A percentile compares a stretch with the other conserved stretches of the same genome.
Conservation (phyloP, 208 protist species). For the Blechomonas ayalai region DNA sequence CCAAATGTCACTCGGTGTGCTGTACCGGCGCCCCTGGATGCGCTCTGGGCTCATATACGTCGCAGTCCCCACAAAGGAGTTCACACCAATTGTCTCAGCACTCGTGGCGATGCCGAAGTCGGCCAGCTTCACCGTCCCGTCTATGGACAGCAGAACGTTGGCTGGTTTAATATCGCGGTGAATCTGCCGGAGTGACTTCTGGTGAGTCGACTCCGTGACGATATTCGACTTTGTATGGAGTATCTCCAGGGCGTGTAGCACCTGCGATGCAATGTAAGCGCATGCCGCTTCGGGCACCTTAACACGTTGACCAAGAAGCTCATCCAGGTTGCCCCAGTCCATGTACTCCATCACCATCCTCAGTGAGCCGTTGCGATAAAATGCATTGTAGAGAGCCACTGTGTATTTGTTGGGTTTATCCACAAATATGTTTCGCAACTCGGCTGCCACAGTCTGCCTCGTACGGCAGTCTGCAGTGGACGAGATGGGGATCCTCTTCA, state of each 20-base stretch:
- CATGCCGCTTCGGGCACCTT: conserved; percentile 39
- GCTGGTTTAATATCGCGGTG: conserved; percentile 86
- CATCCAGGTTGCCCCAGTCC: conserved; percentile 83
- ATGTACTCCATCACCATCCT: conserved; percentile 87
- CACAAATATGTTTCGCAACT: conserved; percentile 80
- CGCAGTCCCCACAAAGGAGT: conserved; percentile 82
- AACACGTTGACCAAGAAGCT: conserved; percentile 49
- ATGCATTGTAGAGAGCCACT: conserved; percentile 80
- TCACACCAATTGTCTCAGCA: conserved; percentile 74
- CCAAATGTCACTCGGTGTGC: conserved; percentile 84
- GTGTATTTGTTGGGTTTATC: conserved; percentile 62
- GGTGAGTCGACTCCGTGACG: conserved; percentile 63
- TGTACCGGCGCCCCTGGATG: conserved; percentile 68
- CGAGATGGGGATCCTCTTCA: conserved; percentile 74
- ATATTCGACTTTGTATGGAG: conserved; percentile 82
- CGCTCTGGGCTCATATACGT: conserved; percentile 87
- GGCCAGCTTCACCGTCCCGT: conserved; percentile 66
- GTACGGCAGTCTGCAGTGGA: conserved; percentile 43
- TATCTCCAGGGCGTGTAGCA: conserved; percentile 75
- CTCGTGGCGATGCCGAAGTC: conserved; percentile 86
- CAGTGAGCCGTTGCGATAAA: conserved; percentile 58
- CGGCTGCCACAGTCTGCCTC: conserved; percentile 65
- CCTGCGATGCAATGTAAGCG: conserved; percentile 68
- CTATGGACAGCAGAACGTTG: conserved; percentile 79
- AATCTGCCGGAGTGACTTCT: conserved; percentile 70